phyloP scores from a whole-genome alignment of 108 stramenopile genomes.

The Fragilariopsis cylindrus region DNA sequence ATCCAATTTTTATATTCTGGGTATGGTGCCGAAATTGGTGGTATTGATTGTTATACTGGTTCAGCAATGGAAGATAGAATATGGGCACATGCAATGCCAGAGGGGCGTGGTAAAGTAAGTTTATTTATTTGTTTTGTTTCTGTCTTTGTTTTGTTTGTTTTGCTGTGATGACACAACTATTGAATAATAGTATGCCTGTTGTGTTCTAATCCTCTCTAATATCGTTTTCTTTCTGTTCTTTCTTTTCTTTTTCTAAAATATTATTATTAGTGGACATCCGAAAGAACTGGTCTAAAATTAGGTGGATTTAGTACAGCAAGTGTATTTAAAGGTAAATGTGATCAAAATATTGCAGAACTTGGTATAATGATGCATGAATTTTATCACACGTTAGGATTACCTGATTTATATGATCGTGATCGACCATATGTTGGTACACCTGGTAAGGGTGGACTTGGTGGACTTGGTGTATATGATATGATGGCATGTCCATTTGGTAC shows the following conservation, averaged over 20 bases:
- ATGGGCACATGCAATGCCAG: neutral
- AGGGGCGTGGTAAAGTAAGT: neutral
- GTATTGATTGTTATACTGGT: conserved; percentile 16
- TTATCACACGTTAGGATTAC: conserved; percentile 44
- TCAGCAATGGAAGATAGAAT: neutral
- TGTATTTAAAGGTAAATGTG: neutral
- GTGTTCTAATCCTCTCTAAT: too few species aligned
- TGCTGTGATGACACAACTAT: too few species aligned
- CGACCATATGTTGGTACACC: neutral
- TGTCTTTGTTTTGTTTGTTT: too few species aligned
- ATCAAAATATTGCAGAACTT: conserved; percentile 35
- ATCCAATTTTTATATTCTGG: conserved; percentile 51
- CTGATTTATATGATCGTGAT: conserved; percentile 51
- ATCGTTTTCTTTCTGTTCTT: too few species aligned
- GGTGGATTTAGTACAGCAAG: neutral
- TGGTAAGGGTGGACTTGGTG: neutral
- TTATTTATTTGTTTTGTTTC: too few species aligned
- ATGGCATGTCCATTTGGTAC: neutral
- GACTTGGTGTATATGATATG: neutral
- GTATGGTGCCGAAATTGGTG: conserved; percentile 60
- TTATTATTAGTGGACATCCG: neutral
- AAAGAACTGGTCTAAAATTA: neutral
- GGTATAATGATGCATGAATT: conserved; percentile 53
- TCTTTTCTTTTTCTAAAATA: too few species aligned
- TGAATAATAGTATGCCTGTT: too few species aligned